Evolutionary conservation across 2,329 filamentous ascomycete species (phyloP).

Genomic region (Clonostachys rhizophaga): DNA sequence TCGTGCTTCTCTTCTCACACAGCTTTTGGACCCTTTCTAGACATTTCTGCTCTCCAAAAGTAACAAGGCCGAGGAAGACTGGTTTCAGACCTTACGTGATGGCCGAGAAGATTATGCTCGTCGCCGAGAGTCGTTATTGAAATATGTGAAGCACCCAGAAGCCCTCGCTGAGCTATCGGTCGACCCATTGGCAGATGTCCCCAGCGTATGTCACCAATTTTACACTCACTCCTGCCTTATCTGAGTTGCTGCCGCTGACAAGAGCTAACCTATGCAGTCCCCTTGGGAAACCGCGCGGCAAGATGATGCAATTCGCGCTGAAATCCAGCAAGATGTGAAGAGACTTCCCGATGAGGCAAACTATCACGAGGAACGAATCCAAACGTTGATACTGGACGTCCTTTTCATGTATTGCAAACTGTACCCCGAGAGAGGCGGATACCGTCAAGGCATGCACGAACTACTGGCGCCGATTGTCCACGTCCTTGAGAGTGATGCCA

Average conservation of each 20-base stretch:
- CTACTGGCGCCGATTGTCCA: constrained; percentile 84
- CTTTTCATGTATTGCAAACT: constrained; percentile 94
- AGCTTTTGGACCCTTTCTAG: constrained; percentile 32
- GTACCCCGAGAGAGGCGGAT: constrained; percentile 78
- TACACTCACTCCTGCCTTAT: neutral
- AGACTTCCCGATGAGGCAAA: constrained; percentile 88
- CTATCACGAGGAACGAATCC: constrained; percentile 76
- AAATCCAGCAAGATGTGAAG: constrained; percentile 93
- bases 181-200: constrained; percentile 84
- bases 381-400: constrained; percentile 79
- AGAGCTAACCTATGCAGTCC: constrained; percentile 47
- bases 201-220: constrained; percentile 33
- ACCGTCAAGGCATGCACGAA: constrained; percentile 99
- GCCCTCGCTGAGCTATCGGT: constrained; percentile 64
- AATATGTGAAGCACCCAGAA: constrained; percentile 80
- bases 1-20: neutral
- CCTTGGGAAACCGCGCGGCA: constrained; percentile 85
- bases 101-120: constrained; percentile 71
- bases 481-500: constrained; percentile 76
- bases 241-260: neutral
- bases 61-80: constrained; percentile 52
- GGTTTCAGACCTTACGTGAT: constrained; percentile 63
- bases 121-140: constrained; percentile 69
- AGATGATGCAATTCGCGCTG: constrained; percentile 78
- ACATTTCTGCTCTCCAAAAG: constrained; percentile 76